phyloP scores from a whole-genome alignment of 768 basidiomycete species.

The Udeniomyces megalosporus region DNA sequence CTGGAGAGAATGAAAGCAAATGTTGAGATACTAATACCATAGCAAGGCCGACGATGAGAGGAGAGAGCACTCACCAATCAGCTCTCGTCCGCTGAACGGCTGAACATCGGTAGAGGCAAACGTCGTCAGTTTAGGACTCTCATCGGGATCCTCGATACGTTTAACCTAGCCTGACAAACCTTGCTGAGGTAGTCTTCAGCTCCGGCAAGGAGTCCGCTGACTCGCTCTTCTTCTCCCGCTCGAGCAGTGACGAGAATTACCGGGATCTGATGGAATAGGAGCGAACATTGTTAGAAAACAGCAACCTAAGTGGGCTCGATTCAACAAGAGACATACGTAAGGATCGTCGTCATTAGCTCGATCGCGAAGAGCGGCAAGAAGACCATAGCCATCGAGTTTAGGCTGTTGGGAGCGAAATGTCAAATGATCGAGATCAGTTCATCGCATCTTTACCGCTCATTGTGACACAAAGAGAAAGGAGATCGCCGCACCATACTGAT shows the following conservation, averaged over 20 bases:
- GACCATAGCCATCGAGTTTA: background rate
- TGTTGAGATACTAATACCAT: background rate
- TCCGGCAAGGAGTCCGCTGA: background rate
- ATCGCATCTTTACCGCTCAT: no score
- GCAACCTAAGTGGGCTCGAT: no score
- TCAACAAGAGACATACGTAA: no score
- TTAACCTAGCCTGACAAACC: background rate
- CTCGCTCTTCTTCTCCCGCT: slow-evolving; percentile 5
- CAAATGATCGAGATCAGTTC: no score
- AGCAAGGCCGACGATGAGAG: background rate
- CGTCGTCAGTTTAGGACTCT: background rate
- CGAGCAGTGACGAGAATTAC: slow-evolving; percentile 10
- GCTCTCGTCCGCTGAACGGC: no score
- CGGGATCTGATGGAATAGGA: background rate
- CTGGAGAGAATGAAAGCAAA: background rate
- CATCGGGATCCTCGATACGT: no score
- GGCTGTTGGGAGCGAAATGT: no score
- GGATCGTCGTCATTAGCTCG: background rate
- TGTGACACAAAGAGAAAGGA: background rate
- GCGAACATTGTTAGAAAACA: no score
- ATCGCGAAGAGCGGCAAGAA: background rate
- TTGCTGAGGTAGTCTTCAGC: slow-evolving; percentile 10
- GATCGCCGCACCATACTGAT: slow-evolving; percentile 2
- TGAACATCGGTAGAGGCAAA: no score
- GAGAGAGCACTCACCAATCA: background rate